Evolutionary conservation across 768 basidiomycete species (phyloP), one percentile per base, ranked within the genome.

Genomic region (Pulveroboletus sp.): DNA sequence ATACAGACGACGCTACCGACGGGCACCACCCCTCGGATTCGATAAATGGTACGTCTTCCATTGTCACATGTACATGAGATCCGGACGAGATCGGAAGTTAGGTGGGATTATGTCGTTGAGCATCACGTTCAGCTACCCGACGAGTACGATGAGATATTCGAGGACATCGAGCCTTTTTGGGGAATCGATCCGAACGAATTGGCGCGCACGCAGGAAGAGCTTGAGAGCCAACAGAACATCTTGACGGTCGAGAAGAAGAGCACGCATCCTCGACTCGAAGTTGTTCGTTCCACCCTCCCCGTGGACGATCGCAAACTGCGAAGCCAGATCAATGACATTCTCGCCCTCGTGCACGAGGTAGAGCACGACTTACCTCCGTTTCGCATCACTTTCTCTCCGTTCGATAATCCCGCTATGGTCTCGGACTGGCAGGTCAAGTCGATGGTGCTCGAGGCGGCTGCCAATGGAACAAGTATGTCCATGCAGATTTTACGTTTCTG

Each of bases 141-240:
- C 51, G 75, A 77, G 47, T 77, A 77, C 40, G 75, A 77, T 57
- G 73, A 74, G 51, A 76, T 76, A 42, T 56, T 64, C 46, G 53
- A 60, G 7, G 67, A 74, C 44, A 50, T 76, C 9, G 64, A 68
- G 22, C 68, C 69, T 0, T 73, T 64, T 55, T 71, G 64, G 63
- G 74, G 68, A 0, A 56, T 76, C 40, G 55, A 63, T 29, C 71
- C 71, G 0, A n/a, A 37, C 1, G 59, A 61, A 2, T 35, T 73
- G 14, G 61, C 56, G 0, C 38, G 20, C 10, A 46, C 53, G 0
- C 67, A 60, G 29, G 23, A 43, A n/a, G 56, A 51, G 27, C 53
- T 62, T 13, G 69, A 73, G 50, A 23, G 5, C 3, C 20, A 12
- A 1, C 1, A 19, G 0, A 51, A 45, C 2, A 43, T 61, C 5